Percentiles rank a stretch among this genome's conserved stretches.
Conservation (phyloP, 73 alveolate genomes). For the Paramecium tetraurelia region DNA sequence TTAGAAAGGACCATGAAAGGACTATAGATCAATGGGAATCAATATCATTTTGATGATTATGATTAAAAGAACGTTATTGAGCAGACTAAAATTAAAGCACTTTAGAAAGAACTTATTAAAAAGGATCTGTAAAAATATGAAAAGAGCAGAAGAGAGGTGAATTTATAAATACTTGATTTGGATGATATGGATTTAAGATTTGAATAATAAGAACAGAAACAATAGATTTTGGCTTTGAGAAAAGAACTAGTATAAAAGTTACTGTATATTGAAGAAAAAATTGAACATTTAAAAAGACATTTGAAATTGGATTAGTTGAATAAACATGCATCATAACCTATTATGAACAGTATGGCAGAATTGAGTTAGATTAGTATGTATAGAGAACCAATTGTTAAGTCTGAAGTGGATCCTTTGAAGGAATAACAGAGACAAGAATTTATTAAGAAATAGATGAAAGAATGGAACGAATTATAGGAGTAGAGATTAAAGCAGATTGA, state of each 20-base stretch:
- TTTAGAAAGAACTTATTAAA: background rate
- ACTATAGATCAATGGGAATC: background rate
- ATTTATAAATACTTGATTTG: background rate
- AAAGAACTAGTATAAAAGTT: constrained; percentile 17
- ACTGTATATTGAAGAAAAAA: constrained; percentile 18
- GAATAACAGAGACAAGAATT: constrained; percentile 31
- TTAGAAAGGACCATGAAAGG: background rate
- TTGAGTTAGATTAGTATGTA: constrained; percentile 28
- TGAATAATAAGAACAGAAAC: background rate
- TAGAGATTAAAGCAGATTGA: background rate
- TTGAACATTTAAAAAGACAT: constrained; percentile 28
- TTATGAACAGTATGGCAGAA: background rate
- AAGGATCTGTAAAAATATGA: constrained; percentile 23
- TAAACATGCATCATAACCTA: background rate
- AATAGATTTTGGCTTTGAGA: background rate
- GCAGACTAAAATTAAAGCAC: background rate
- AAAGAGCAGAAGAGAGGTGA: background rate
- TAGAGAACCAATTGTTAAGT: background rate
- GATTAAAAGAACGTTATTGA: background rate
- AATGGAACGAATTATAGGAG: constrained; percentile 53
- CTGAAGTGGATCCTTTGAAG: constrained; percentile 8
- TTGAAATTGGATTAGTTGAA: background rate
- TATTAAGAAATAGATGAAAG: constrained; percentile 37
- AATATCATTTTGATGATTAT: background rate
- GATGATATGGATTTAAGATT: constrained; percentile 21